Evolutionary conservation across 2,329 filamentous ascomycete genomes (phyloP), one percentile per base, ranked within the genome.

Genomic region (Grosmannia penicillata): DNA sequence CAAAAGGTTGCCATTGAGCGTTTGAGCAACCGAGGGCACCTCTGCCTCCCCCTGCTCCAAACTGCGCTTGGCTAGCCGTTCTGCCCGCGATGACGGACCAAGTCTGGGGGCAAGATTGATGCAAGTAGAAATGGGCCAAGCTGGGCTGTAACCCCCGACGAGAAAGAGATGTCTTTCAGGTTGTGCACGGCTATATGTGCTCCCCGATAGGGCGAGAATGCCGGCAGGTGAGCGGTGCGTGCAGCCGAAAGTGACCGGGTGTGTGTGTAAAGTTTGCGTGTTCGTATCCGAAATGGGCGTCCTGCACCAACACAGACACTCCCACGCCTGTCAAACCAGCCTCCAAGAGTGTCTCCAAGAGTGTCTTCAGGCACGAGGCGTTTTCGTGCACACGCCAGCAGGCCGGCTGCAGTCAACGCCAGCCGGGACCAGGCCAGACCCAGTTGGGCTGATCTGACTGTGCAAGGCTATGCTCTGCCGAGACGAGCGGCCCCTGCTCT

Each of bases 101-200:
- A n/a, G n/a, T n/a, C n/a, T n/a, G n/a, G n/a, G n/a, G n/a, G n/a
- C n/a, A n/a, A n/a, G n/a, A n/a, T n/a, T n/a, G n/a, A n/a, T n/a
- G n/a, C 10, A 23, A 26, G 22, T 34, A 15, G 33, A 25, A 26
- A 34, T 15, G 22, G 33, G n/a, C n/a, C n/a, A n/a, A n/a, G n/a
- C 13, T 6, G 26, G 26, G 6, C 17, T 19, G 6, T 5, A 25
- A 22, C 22, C 18, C n/a, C 21, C 11, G 11, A 24, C 15, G 13
- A 34, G 10, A 22, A 11, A 38, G 26, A 23, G 8, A 33, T 40
- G 38, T 40, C 33, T 40, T 36, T 28, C 10, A 40, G n/a, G 33
- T 33, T 29, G 38, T 40, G 33, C 23, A 37, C 24, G 21, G 33
- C 11, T 17, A 18, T 8, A 13, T 11, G 21, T 17, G 24, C n/a